phyloP scores from a whole-genome alignment of 108 stramenopile genomes.

The Skeletonema marinoi region DNA sequence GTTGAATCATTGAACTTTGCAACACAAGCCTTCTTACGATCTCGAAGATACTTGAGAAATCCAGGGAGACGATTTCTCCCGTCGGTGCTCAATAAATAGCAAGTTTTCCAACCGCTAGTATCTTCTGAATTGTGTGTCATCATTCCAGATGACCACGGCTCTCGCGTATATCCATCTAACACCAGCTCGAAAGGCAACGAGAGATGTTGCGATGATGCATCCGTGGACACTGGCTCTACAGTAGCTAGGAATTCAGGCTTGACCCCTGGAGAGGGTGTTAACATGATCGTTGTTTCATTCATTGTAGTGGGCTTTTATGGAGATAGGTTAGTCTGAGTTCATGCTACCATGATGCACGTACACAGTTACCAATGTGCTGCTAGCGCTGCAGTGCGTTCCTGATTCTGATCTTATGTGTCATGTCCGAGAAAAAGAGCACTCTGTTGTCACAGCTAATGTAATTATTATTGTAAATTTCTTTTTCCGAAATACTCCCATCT shows the following conservation, averaged over 20 bases:
- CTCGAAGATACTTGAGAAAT: constrained; percentile 69
- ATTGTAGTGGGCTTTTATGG: not conserved
- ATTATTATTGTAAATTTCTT: no score
- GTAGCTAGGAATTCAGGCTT: constrained; percentile 78
- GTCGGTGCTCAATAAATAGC: constrained; percentile 54
- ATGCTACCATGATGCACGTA: no score
- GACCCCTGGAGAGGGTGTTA: constrained; percentile 37
- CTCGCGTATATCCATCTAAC: constrained; percentile 77
- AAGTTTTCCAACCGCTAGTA: constrained; percentile 10
- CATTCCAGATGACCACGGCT: constrained; percentile 68
- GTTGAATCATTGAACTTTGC: constrained; percentile 54
- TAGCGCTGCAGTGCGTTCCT: no score
- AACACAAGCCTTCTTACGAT: constrained; percentile 75
- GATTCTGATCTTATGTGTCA: no score
- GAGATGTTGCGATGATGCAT: constrained; percentile 5
- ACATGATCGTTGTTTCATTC: constrained; percentile 43
- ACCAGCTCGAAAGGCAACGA: constrained; percentile 54
- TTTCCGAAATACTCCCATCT: no score
- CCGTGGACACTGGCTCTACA: constrained; percentile 41
- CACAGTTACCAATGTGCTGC: no score
- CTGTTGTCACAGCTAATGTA: no score
- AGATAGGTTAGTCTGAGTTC: no score
- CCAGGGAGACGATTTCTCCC: constrained; percentile 78
- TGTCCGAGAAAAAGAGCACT: no score
- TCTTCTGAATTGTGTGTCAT: constrained; percentile 8